Conservation (phyloP, 2,329 filamentous ascomycete species). For the Fusarium lateritium region DNA sequence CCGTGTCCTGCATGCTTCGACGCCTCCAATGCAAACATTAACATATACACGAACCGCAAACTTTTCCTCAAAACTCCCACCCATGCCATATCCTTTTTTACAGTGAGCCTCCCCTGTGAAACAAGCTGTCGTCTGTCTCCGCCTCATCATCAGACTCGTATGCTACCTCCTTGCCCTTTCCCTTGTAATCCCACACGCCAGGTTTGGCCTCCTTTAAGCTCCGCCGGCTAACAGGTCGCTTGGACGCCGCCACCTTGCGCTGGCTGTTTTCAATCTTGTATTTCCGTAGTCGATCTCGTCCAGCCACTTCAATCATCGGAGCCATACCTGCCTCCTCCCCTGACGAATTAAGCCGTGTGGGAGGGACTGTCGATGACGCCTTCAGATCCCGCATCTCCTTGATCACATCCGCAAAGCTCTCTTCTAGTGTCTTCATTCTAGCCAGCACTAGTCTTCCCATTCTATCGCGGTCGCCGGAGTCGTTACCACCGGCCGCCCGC, state of each 20-base stretch:
- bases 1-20: slow-evolving; percentile 27
- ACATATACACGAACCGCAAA: slow-evolving; percentile 21
- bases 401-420: slow-evolving; percentile 90
- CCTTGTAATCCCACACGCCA: slow-evolving; percentile 55
- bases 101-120: slow-evolving; percentile 60
- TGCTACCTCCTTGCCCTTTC: slow-evolving; percentile 65
- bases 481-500: slow-evolving; percentile 58
- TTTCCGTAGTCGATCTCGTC: slow-evolving; percentile 49
- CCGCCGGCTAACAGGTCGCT: slow-evolving; percentile 57
- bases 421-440: slow-evolving; percentile 92
- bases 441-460: slow-evolving; percentile 88
- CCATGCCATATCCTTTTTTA: slow-evolving; percentile 45
- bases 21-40: slow-evolving; percentile 42
- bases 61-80: slow-evolving; percentile 33
- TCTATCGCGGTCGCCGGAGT: slow-evolving; percentile 70
- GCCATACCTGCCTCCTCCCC: slow-evolving; percentile 56
- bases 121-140: slow-evolving; percentile 49
- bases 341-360: slow-evolving; percentile 67
- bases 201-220: slow-evolving; percentile 60
- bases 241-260: slow-evolving; percentile 50
- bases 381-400: slow-evolving; percentile 80
- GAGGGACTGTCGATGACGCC: slow-evolving; percentile 61
- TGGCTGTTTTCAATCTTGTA: slow-evolving; percentile 45
- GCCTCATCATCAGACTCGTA: slow-evolving; percentile 56
- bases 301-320: slow-evolving; percentile 55